These are phyloP conservation scores for Nicotiana otophora DNA, from an alignment of 257 asterid species.

Conservation along the genomic window DNA sequence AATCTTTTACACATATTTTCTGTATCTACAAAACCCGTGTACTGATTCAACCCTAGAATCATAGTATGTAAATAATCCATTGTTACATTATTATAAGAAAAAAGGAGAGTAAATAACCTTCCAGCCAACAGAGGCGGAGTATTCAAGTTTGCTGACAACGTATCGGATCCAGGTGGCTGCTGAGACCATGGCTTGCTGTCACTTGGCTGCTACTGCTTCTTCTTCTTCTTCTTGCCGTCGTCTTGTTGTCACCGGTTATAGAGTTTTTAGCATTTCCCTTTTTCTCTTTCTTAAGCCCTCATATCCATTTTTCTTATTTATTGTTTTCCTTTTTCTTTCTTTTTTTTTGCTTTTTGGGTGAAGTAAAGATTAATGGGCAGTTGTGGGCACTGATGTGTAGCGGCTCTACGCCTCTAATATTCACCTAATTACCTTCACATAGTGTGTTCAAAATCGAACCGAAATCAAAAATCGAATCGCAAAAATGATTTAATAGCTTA, in stretches of 20 bases:
- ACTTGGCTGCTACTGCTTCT: neutral
- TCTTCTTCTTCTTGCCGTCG: neutral
- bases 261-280: neutral
- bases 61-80: neutral
- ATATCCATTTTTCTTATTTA: neutral
- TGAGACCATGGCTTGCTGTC: slow-evolving; percentile 46
- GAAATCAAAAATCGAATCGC: too few relatives aligned
- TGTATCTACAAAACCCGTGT: neutral
- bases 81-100: neutral
- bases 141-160: slow-evolving; percentile 39
- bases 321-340: neutral
- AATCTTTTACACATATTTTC: neutral
- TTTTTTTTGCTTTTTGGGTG: neutral
- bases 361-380: neutral
- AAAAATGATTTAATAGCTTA: too few relatives aligned
- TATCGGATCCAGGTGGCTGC: slow-evolving; percentile 62
- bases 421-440: neutral
- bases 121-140: slow-evolving; percentile 40
- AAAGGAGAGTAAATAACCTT: slow-evolving; percentile 31
- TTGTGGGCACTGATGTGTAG: neutral
- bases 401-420: neutral
- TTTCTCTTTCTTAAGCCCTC: slow-evolving; percentile 23
- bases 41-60: neutral
- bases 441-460: too few relatives aligned
- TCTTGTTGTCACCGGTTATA: neutral